phyloP scores from a whole-genome alignment of 768 basidiomycete species.

The Hypsizygus marmoreus region DNA sequence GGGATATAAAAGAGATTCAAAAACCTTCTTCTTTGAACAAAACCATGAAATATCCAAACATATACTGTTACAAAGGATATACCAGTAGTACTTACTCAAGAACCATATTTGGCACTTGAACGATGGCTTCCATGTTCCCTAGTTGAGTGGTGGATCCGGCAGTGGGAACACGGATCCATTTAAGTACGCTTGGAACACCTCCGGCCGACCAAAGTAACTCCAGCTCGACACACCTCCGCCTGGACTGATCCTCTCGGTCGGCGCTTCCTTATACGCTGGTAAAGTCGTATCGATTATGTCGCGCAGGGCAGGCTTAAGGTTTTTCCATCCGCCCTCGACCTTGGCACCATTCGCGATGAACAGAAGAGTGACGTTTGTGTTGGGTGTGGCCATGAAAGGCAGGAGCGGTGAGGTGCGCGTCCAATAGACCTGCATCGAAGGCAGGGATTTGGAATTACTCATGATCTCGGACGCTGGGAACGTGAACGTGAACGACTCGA shows the following conservation, averaged over 20 bases:
- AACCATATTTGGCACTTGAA: no score
- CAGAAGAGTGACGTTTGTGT: slow-evolving; percentile 10
- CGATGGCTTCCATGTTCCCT: no score
- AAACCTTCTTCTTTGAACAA: no score
- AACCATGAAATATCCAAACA: no score
- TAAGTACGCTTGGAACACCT: slow-evolving; percentile 20
- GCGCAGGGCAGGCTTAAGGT: slow-evolving; percentile 6
- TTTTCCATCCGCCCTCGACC: slow-evolving; percentile 13
- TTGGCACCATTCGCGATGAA: slow-evolving; percentile 16
- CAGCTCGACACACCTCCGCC: slow-evolving; percentile 18
- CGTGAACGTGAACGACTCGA: slow-evolving; percentile 21
- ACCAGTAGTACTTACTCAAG: no score
- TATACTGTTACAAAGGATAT: no score
- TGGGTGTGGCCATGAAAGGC: slow-evolving; percentile 17
- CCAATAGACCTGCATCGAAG: slow-evolving; percentile 17
- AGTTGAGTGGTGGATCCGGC: slow-evolving; percentile 15
- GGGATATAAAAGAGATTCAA: no score
- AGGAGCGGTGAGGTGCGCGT: slow-evolving; percentile 17
- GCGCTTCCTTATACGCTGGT: slow-evolving; percentile 17
- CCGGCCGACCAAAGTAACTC: slow-evolving; percentile 20
- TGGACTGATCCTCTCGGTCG: slow-evolving; percentile 6
- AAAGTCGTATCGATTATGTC: slow-evolving; percentile 11
- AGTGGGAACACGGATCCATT: slow-evolving; percentile 18
- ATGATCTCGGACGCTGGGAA: slow-evolving; percentile 11
- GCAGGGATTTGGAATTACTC: slow-evolving; percentile 5